Conservation (phyloP, 169 alveolate species). For the Cryptosporidium baileyi region DNA sequence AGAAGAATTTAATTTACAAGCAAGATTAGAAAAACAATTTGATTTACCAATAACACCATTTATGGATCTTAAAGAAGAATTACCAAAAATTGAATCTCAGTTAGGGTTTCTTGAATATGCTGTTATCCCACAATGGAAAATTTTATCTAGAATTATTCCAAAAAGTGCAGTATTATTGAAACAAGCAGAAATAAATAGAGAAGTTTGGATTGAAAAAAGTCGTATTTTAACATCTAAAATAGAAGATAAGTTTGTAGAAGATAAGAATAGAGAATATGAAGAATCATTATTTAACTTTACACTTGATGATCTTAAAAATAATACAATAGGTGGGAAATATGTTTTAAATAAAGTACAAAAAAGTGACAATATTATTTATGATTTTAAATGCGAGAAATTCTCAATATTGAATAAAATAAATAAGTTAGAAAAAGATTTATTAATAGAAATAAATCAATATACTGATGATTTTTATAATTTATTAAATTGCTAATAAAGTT, state of each 20-base stretch:
- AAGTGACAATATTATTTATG: background rate
- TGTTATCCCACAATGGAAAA: slow-evolving; percentile 77
- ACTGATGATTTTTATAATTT: background rate
- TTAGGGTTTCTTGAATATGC: slow-evolving; percentile 82
- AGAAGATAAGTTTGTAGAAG: background rate
- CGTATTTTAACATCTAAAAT: background rate
- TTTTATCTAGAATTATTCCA: slow-evolving; percentile 35
- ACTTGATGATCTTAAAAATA: slow-evolving; percentile 5
- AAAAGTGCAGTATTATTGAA: background rate
- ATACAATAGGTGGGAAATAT: slow-evolving; percentile 40
- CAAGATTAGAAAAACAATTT: slow-evolving; percentile 82
- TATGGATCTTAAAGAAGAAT: slow-evolving; percentile 82
- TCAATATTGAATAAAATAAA: background rate
- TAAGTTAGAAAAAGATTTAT: background rate
- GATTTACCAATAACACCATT: slow-evolving; percentile 79
- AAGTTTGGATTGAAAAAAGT: slow-evolving; percentile 11
- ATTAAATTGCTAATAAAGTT: slow-evolving; percentile 71
- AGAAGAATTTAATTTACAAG: slow-evolving; percentile 83
- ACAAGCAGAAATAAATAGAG: slow-evolving; percentile 31
- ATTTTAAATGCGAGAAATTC: background rate
- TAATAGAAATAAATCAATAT: background rate
- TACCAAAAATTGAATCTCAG: slow-evolving; percentile 79
- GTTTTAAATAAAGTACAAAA: background rate
- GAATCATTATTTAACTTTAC: background rate
- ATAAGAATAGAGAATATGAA: background rate